These are phyloP conservation scores for Nannizziopsis arthrosporioides DNA, from an alignment of 2,329 filamentous ascomycete species.

Conservation along the genomic window DNA sequence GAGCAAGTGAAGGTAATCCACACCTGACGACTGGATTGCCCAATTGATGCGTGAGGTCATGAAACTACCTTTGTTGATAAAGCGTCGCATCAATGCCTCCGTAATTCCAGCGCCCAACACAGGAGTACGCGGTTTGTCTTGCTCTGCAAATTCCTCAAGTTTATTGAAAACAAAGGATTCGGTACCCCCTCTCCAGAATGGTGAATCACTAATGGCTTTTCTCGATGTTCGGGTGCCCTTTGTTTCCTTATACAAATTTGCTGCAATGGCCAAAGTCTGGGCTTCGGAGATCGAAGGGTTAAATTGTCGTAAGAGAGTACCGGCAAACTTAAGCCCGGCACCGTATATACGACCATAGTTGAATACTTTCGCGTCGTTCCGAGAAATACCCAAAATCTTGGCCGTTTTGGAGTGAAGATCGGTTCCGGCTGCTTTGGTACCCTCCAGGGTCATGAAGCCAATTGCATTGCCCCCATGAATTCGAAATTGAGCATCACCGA, in stretches of 20 bases:
- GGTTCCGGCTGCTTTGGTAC: constrained; percentile 84
- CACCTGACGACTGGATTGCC: constrained; percentile 95
- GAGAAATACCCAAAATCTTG: constrained; percentile 78
- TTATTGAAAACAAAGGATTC: constrained; percentile 98
- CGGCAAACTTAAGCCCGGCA: constrained; percentile 88
- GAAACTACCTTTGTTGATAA: constrained; percentile 78
- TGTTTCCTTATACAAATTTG: constrained; percentile 72
- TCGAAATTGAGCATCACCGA: constrained; percentile 89
- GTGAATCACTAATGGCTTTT: constrained; percentile 56
- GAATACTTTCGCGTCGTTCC: constrained; percentile 94
- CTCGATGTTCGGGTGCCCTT: constrained; percentile 79
- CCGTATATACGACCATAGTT: constrained; percentile 98
- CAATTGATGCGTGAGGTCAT: constrained; percentile 96
- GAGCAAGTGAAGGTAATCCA: constrained; percentile 90
- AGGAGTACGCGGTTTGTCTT: constrained; percentile 79
- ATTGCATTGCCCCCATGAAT: constrained; percentile 94
- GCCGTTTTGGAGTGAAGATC: constrained; percentile 93
- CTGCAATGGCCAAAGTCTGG: constrained; percentile 63
- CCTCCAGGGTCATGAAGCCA: constrained; percentile 97
- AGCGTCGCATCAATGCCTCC: constrained; percentile 80
- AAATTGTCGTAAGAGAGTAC: constrained; percentile 82
- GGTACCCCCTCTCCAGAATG: constrained; percentile 92
- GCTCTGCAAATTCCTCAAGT: constrained; percentile 93
- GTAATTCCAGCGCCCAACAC: constrained; percentile 92
- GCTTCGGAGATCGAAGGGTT: constrained; percentile 72